Base-by-base conservation (phyloP, 305 asterid genomes). In the Salvia sclarea region DNA sequence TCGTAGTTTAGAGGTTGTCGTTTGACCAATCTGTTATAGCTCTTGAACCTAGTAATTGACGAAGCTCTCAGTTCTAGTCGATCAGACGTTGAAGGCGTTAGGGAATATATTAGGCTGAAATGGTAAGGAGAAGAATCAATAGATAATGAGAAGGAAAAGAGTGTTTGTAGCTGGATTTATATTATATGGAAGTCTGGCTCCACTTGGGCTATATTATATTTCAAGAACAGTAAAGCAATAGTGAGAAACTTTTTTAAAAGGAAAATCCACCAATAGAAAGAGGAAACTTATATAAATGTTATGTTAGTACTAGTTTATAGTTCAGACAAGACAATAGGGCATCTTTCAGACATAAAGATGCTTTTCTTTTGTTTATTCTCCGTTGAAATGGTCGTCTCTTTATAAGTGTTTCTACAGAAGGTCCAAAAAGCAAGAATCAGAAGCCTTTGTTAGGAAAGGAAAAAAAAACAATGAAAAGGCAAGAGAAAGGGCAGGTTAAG, bases 401-500 rank as follows among this genome's bases (percentile, higher is more conserved):
- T 25, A 14, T 44, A 63, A 63, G 6, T 24, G 11, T 40, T 4
- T 57, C 41, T 47, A 64, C 20, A 0, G 10, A 13, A 67, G 63
- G 62, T 14, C 6, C 10, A 66, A 61, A 45, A 18, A 11, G 18
- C 35, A 17, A 37, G 41, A 56, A 2, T 18, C 41, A 35, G 35
- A 11, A 8, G 11, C 37, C 30, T 24, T 25, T 24, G 60, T 13
- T 16, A 12, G 38, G 4, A 68, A 50, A 8, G 8, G 1, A 25
- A 33, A 33, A 33, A 52, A 22, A 54, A 54, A 17, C 70, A 59
- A 55, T 58, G 76, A 64, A 43, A 74, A 64, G 70, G 30, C 72
- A 64, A 64, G 82, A 68, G 8, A 75, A 54, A 25, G 57, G 47
- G 44, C 76, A 80, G 47, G 52, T 61, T 3, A 74, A 55, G 49